phyloP scores from a whole-genome alignment of 768 basidiomycete genomes.

The Paxillus ammoniavirescens region DNA sequence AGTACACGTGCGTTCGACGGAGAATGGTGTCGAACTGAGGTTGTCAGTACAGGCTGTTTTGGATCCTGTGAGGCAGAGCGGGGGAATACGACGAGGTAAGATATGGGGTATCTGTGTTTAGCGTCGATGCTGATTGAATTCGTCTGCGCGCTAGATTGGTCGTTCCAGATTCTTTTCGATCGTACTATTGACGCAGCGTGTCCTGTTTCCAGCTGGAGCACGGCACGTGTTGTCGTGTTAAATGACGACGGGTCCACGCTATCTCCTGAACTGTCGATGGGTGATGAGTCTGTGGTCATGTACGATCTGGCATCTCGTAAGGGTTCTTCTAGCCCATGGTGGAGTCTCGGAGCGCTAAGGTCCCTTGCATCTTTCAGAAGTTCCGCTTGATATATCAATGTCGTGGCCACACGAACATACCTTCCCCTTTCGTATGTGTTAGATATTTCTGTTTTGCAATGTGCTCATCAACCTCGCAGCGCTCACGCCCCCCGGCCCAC shows the following conservation, averaged over 20 bases:
- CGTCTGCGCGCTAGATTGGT: constrained; percentile 58
- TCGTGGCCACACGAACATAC: constrained; percentile 46
- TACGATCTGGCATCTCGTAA: constrained; percentile 53
- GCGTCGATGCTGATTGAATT: constrained; percentile 6
- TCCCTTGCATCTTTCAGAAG: constrained; percentile 4
- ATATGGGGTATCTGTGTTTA: background rate
- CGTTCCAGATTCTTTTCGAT: constrained; percentile 65
- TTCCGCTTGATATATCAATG: constrained; percentile 56
- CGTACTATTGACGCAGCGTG: constrained; percentile 62
- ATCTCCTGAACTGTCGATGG: constrained; percentile 47
- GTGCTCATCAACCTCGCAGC: constrained; percentile 28
- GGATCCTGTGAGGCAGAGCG: constrained; percentile 64
- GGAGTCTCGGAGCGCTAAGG: background rate
- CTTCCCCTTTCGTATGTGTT: constrained; percentile 59
- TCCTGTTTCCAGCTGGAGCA: constrained; percentile 65
- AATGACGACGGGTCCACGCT: constrained; percentile 41
- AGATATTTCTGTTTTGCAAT: background rate
- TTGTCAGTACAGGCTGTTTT: constrained; percentile 75
- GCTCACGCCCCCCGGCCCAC: constrained; percentile 35
- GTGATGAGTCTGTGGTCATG: constrained; percentile 35
- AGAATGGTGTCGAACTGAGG: constrained; percentile 59
- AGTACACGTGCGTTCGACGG: constrained; percentile 68
- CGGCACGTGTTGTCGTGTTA: constrained; percentile 50
- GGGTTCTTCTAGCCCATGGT: background rate
- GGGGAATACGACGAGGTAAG: constrained; percentile 55